phyloP scores from a whole-genome alignment of 2,329 filamentous ascomycete genomes.

The Talaromyces sp. region DNA sequence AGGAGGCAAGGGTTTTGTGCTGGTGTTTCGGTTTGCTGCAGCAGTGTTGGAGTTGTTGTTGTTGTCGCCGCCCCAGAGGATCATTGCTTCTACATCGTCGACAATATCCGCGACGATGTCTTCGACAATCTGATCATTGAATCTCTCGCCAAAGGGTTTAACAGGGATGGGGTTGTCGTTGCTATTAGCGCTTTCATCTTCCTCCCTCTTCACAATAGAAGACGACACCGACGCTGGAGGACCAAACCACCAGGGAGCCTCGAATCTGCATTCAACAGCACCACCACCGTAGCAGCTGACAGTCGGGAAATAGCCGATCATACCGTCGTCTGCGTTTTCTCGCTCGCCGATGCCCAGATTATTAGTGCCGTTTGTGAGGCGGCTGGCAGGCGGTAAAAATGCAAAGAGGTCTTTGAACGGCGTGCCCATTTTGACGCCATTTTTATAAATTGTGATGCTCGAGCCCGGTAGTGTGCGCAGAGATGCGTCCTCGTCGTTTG shows the following conservation, averaged over 20 bases:
- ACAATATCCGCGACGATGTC: slow-evolving; percentile 90
- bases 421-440: slow-evolving; percentile 79
- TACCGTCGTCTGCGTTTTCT: slow-evolving; percentile 86
- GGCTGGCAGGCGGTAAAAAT: slow-evolving; percentile 84
- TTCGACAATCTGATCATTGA: slow-evolving; percentile 89
- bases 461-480: slow-evolving; percentile 83
- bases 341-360: slow-evolving; percentile 61
- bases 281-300: slow-evolving; percentile 90
- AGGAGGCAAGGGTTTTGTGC: background rate
- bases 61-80: slow-evolving; percentile 58
- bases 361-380: slow-evolving; percentile 39
- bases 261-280: slow-evolving; percentile 89
- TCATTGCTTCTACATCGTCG: slow-evolving; percentile 73
- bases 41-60: slow-evolving; percentile 17
- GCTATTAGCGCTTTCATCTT: slow-evolving; percentile 12
- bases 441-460: slow-evolving; percentile 86
- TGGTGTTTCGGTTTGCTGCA: background rate
- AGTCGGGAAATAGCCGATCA: slow-evolving; percentile 92
- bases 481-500: slow-evolving; percentile 66
- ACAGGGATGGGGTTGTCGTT: slow-evolving; percentile 24
- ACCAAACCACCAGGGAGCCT: slow-evolving; percentile 86
- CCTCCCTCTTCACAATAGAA: slow-evolving; percentile 24
- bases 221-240: slow-evolving; percentile 50
- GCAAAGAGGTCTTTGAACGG: slow-evolving; percentile 83
- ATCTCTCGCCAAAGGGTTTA: slow-evolving; percentile 69